Evolutionary conservation across 805 yeast species (phyloP), one percentile per base, ranked within the genome.

Genomic region (Wickerhamiella musiphila): DNA sequence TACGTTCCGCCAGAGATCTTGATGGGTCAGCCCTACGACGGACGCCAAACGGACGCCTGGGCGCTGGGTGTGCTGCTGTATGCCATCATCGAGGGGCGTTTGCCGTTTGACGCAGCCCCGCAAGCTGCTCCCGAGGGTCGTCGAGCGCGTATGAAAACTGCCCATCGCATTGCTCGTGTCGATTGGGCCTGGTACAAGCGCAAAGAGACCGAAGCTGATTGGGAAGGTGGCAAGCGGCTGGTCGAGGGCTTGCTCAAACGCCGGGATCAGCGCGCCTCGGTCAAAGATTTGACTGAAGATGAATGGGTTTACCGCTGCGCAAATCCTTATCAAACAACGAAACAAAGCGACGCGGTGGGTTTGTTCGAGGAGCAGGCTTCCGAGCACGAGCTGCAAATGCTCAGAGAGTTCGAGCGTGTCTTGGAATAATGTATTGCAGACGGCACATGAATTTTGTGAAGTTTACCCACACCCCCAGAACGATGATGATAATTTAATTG

Each of bases 1-100:
- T 90, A 90, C 46, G 93, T 90, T 5, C 76, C 94, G 0, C 99
- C 98, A 0, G 99, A 90, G 48, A 56, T 90, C 16, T 58, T 90
- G 23, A 69, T 90, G 70, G 96, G 96, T 1, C 62, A 79, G 35
- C 76, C 82, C 5, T 90, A 90, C 48, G 86, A 86, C 46, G 99
- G 99, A 9, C 66, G 78, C 32, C 71, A 79, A 41, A 76, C 90
- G 30, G 99, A 90, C 52, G 62, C 84, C 13, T 90, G 99, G 99
- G 81, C 95, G 1, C 53, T 84, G 7, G 98, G 98, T 2, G 96
- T 90, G 3, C 59, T 84, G n/a, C 55, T 84, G 1, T 90, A 83
- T 47, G 70, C 92, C 1, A 56, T 86, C 18, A 52, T 90, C 45
- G 98, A 90, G 46, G 73, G 81, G 26, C 53, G 94, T 35, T 58